Base-by-base conservation (phyloP, 192 early-diverging fungal genomes). In the Paraglomus occultum region DNA sequence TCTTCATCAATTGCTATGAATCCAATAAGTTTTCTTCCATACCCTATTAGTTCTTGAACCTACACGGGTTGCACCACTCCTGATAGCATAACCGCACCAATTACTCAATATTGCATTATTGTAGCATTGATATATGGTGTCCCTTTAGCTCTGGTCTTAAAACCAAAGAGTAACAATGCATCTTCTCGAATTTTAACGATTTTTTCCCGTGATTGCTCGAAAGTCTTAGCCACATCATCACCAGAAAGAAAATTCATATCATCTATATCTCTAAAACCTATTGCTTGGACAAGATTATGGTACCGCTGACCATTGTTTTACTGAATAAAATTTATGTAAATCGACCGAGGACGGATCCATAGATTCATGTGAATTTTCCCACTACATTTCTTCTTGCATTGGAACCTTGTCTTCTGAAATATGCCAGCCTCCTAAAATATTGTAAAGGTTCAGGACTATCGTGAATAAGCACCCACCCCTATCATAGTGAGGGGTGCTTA, bases 401-500 rank as follows among this genome's bases (percentile, higher is more conserved):
- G 8, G 48, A 50, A 65, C 63, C 63, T 65, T 65, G 48, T 65
- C 63, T 65, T 65, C 49, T 38, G 63, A 65, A 65, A 65, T 51
- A 65, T 65, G 23, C 63, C 47, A 65, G 49, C 17, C 48, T 65
- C 31, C 46, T 65, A 65, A 65, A 65, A 11, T 65, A 23, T 49
- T 50, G 23, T 65, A 65, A 65, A 65, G 63, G 22, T 65, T 65
- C 11, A 65, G 63, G 48, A 65, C 39, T 65, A 65, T 65, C n/a
- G n/a, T 65, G 22, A 51, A 51, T 65, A n/a, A n/a, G n/a, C n/a
- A n/a, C n/a, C n/a, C n/a, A n/a, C n/a, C n/a, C n/a, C n/a, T n/a
- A n/a, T n/a, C n/a, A n/a, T n/a, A n/a, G n/a, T n/a, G n/a, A n/a
- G n/a, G n/a, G n/a, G n/a, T n/a, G n/a, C n/a, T n/a, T n/a, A n/a